phyloP scores from a whole-genome alignment of 1,139 yeast species.

The Geotrichum klebahnii region DNA sequence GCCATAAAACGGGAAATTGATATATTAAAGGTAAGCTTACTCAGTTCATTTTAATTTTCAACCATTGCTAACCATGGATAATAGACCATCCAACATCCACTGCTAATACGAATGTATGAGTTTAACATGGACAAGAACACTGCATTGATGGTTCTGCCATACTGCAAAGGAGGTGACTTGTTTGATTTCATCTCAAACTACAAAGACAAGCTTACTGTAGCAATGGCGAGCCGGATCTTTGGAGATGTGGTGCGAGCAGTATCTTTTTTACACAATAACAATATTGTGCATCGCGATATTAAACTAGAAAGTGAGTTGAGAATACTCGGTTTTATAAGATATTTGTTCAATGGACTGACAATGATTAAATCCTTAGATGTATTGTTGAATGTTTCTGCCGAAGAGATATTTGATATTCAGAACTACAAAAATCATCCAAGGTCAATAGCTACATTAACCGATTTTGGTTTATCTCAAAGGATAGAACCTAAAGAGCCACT shows the following conservation, averaged over 20 bases:
- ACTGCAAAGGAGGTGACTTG: conserved; percentile 79
- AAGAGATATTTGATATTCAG: conserved; percentile 17
- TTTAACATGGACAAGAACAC: conserved; percentile 35
- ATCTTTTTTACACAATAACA: conserved; percentile 61
- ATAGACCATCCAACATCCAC: conserved; percentile 39
- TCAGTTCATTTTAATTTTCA: too few relatives aligned
- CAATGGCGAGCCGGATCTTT: conserved; percentile 52
- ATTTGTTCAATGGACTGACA: neutral
- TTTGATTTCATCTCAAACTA: conserved; percentile 56
- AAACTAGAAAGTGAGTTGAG: conserved; percentile 65
- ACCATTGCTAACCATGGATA: too few relatives aligned
- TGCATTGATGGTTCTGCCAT: conserved; percentile 62
- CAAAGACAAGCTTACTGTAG: conserved; percentile 30
- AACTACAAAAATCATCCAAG: conserved; percentile 25
- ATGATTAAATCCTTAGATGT: conserved; percentile 26
- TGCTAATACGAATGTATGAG: conserved; percentile 44
- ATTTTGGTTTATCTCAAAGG: conserved; percentile 78
- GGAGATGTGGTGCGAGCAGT: conserved; percentile 68
- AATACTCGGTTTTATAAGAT: neutral
- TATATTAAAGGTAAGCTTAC: too few relatives aligned
- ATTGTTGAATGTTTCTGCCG: conserved; percentile 24
- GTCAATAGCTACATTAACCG: conserved; percentile 65
- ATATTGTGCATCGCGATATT: conserved; percentile 80
- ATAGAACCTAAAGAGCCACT: conserved; percentile 57
- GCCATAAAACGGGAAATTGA: conserved; percentile 57